A percentile compares a stretch with the other conserved stretches of the same genome.
Evolutionary conservation across 345 rosid species (phyloP).

Genomic region (Aethionema arabicum): DNA sequence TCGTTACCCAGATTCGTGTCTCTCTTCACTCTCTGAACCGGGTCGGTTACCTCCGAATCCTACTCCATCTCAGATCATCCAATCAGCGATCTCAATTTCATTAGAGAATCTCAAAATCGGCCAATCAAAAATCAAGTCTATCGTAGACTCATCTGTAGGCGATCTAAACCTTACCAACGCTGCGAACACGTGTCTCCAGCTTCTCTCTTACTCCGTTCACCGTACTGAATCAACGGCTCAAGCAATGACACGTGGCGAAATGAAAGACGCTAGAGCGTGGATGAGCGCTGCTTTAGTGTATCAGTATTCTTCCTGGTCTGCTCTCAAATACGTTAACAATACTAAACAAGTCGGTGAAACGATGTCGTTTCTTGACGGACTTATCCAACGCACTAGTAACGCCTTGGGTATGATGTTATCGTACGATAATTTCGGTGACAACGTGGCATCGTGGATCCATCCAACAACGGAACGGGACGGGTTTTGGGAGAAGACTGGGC

Average conservation of each 20-base stretch:
- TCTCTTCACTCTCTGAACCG: constrained; percentile 41
- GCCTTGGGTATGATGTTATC: constrained; percentile 69
- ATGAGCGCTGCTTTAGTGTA: constrained; percentile 68
- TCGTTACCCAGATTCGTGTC: constrained; percentile 52
- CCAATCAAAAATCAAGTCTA: constrained; percentile 52
- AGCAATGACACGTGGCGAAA: constrained; percentile 45
- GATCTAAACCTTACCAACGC: constrained; percentile 59
- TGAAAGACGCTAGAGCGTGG: constrained; percentile 81
- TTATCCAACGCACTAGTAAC: constrained; percentile 58
- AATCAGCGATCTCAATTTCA: constrained; percentile 63
- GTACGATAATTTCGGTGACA: constrained; percentile 54
- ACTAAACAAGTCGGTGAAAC: constrained; percentile 47
- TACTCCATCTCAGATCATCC: constrained; percentile 55
- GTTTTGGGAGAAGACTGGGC: constrained; percentile 48
- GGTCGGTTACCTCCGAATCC: constrained; percentile 45
- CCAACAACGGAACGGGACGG: constrained; percentile 84
- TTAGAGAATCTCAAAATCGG: constrained; percentile 51
- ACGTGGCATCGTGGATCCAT: constrained; percentile 50
- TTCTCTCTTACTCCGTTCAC: constrained; percentile 50
- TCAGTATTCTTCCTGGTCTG: constrained; percentile 79
- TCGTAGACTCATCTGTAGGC: constrained; percentile 54
- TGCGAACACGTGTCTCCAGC: constrained; percentile 56
- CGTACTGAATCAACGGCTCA: constrained; percentile 48
- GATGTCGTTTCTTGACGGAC: constrained; percentile 57
- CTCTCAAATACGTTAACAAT: constrained; percentile 66